These are phyloP conservation scores for Leccinum griseonigrum DNA, from an alignment of 1,284 basidiomycete genomes.

Conservation along the genomic window DNA sequence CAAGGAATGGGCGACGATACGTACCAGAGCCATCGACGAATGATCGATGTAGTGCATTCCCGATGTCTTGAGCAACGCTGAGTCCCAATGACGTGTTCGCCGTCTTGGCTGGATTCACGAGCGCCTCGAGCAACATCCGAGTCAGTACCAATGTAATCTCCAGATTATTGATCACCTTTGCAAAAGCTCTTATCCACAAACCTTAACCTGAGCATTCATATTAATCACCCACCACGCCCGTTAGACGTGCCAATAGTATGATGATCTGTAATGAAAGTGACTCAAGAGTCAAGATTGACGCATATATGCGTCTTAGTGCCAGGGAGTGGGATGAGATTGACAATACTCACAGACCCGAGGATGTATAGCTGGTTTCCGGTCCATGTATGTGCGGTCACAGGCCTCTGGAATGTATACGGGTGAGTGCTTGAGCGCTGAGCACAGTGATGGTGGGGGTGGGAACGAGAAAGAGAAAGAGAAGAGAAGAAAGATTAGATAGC, in stretches of 20 bases:
- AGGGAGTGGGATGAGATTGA: no score
- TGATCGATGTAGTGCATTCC: slow-evolving; percentile 99
- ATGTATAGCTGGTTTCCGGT: no score
- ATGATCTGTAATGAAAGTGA: slow-evolving; percentile 89
- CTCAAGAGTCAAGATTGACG: background rate
- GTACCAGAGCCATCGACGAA: slow-evolving; percentile 91
- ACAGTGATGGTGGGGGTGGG: no score
- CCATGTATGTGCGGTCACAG: no score
- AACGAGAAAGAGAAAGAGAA: no score
- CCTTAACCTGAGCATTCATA: slow-evolving; percentile 94
- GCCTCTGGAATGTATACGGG: no score
- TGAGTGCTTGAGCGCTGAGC: no score
- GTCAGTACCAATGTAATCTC: slow-evolving; percentile 95
- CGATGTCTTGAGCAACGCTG: slow-evolving; percentile 86
- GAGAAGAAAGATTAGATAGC: no score
- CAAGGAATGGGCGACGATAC: slow-evolving; percentile 28
- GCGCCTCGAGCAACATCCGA: slow-evolving; percentile 90
- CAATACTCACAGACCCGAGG: no score
- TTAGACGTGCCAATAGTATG: slow-evolving; percentile 93
- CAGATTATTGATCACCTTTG: slow-evolving; percentile 92
- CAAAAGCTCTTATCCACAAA: slow-evolving; percentile 96
- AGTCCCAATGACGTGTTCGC: slow-evolving; percentile 63
- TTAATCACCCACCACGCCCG: slow-evolving; percentile 96
- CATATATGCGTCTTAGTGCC: no score
- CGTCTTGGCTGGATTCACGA: slow-evolving; percentile 95